Evolutionary conservation across 2,329 filamentous ascomycete species (phyloP), one percentile per base, ranked within the genome.

Genomic region (Diaporthe sp.): DNA sequence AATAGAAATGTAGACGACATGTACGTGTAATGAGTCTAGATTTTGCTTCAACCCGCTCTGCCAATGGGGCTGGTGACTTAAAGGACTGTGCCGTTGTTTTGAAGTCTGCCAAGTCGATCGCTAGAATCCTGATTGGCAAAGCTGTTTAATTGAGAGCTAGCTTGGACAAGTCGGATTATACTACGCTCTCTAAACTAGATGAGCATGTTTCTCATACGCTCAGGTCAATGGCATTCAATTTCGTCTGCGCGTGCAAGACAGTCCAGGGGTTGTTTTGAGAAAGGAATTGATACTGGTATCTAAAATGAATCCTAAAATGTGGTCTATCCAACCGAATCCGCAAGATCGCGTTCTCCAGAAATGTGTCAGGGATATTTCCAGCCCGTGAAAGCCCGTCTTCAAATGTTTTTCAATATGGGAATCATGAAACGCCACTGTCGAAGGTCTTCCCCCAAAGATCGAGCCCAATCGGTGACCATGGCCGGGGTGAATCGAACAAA

Each of bases 351-450:
- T 69, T 69, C 65, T 69, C 49, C 65, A 69, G 49, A 69, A 69
- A 55, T 28, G 65, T 55, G 58, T 46, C 49, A 51, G 55, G 71
- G 57, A 65, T 42, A 73, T 73, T 55, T 59, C 49, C 58, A 62
- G 58, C 51, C 71, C 70, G 57, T 65, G 70, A 51, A 62, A 39
- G 22, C 70, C 51, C 58, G 22, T 62, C 58, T 65, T 55, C 58
- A 19, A 28, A 44, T 65, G 34, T 65, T 62, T 71, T 42, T 57
- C 55, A 73, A 49, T 58, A 44, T 69, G 61, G 71, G 71, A 73
- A 73, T 61, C 55, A 67, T 65, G 57, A 62, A 70, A 73, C 71
- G 71, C 71, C 71, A 28, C 51, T 44, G 46, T 55, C 69, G 17
- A 65, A 44, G n/a, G 28, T 15, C 22, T 25, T n/a, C 22, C 17